These are phyloP conservation scores for Fusarium fracticaudum DNA, from an alignment of 2,329 filamentous ascomycete genomes.

Conservation along the genomic window DNA sequence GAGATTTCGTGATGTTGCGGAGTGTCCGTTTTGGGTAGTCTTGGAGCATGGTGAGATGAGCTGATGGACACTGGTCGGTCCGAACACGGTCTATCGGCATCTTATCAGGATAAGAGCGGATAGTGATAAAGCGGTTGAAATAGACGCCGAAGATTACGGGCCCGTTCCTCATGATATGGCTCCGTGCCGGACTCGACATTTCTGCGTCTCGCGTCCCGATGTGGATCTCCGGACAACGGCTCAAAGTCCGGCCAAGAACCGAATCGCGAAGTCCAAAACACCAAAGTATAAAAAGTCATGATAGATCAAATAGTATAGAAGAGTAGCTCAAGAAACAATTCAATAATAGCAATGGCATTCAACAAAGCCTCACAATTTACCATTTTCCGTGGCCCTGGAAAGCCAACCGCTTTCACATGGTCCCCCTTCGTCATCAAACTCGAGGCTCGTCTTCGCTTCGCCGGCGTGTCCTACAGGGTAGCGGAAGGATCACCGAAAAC, in stretches of 20 bases:
- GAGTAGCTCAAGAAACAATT: too few relatives aligned
- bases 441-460: slow-evolving; percentile 68
- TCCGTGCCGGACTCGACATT: slow-evolving; percentile 1
- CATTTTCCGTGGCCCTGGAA: slow-evolving; percentile 61
- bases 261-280: not conserved
- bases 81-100: not conserved
- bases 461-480: slow-evolving; percentile 56
- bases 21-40: slow-evolving; percentile 11
- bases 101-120: not conserved
- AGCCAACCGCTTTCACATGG: slow-evolving; percentile 57
- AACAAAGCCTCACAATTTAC: slow-evolving; percentile 21
- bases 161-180: not conserved
- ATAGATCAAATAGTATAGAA: not conserved
- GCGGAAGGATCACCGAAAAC: slow-evolving; percentile 55
- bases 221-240: slow-evolving; percentile 14
- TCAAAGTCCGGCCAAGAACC: slow-evolving; percentile 4
- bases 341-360: not conserved
- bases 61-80: not conserved
- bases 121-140: not conserved
- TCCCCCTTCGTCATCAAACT: slow-evolving; percentile 72
- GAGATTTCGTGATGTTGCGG: not conserved
- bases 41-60: not conserved
- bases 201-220: not conserved
- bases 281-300: not conserved
- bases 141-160: not conserved